Conservation (phyloP, 2,329 filamentous ascomycete species). For the Cercospora sp. region DNA sequence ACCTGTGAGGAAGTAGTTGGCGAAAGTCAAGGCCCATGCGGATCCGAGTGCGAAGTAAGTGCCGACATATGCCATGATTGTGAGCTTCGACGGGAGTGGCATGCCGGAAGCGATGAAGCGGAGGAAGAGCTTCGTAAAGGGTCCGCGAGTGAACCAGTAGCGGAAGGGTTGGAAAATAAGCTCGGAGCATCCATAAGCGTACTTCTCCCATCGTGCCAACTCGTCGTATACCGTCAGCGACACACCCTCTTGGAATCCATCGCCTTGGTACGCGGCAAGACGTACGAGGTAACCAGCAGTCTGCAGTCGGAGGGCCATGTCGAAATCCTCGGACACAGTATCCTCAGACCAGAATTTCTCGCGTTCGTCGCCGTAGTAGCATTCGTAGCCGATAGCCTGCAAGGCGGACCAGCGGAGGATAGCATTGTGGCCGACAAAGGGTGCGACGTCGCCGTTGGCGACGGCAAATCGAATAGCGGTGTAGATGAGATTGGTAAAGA, state of each 20-base stretch:
- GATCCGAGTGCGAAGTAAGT: slow-evolving; percentile 79
- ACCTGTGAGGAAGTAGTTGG: slow-evolving; percentile 74
- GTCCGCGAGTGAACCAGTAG: slow-evolving; percentile 71
- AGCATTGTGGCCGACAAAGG: slow-evolving; percentile 80
- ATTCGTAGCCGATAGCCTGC: slow-evolving; percentile 69
- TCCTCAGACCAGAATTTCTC: slow-evolving; percentile 82
- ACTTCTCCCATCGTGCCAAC: slow-evolving; percentile 82
- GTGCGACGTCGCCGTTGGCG: slow-evolving; percentile 72
- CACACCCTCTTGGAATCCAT: slow-evolving; percentile 81
- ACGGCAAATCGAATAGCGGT: slow-evolving; percentile 76
- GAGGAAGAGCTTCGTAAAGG: slow-evolving; percentile 77
- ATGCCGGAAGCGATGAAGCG: slow-evolving; percentile 73
- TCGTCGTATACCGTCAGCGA: slow-evolving; percentile 84
- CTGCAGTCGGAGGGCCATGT: slow-evolving; percentile 77
- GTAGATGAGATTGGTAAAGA: slow-evolving; percentile 67
- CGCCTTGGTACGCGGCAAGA: slow-evolving; percentile 69
- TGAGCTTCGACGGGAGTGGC: slow-evolving; percentile 73
- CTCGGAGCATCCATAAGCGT: slow-evolving; percentile 81
- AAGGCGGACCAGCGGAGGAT: slow-evolving; percentile 74
- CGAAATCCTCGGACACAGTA: slow-evolving; percentile 79
- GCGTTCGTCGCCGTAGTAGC: slow-evolving; percentile 62
- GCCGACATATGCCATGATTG: slow-evolving; percentile 74
- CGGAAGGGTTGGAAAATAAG: slow-evolving; percentile 76
- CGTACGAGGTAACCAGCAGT: slow-evolving; percentile 71
- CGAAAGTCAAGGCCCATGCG: slow-evolving; percentile 70